phyloP scores from a whole-genome alignment of 768 basidiomycete species.

The Mycena sanguinolenta region DNA sequence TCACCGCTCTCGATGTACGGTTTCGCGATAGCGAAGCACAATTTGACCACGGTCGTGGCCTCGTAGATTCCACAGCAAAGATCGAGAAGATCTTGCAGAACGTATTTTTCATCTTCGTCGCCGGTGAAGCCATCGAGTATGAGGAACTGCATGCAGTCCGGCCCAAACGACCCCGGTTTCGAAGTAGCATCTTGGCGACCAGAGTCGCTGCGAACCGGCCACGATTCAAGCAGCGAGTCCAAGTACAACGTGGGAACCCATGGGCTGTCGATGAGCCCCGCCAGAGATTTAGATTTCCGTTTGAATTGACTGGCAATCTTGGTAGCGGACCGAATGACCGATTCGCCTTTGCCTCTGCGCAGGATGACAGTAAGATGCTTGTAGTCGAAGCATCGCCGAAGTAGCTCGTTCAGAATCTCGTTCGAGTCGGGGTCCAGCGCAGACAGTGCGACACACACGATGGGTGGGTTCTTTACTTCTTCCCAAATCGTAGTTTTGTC shows the following conservation, averaged over 20 bases:
- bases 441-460: conserved; percentile 9
- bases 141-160: conserved; percentile 15
- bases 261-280: neutral
- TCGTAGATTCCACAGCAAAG: neutral
- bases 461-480: neutral
- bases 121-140: neutral
- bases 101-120: neutral
- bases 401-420: conserved; percentile 5
- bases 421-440: neutral
- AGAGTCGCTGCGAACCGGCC: too few species aligned
- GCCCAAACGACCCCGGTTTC: neutral
- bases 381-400: conserved; percentile 4
- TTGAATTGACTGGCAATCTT: neutral
- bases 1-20: conserved; percentile 5
- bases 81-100: neutral
- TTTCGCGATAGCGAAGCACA: conserved; percentile 1
- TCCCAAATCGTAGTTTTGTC: conserved; percentile 14
- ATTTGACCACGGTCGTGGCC: neutral
- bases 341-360: conserved; percentile 6
- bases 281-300: conserved; percentile 1
- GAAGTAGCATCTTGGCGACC: neutral
- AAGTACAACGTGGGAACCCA: neutral
- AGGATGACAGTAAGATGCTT: conserved; percentile 2
- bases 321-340: conserved; percentile 1
- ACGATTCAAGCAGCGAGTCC: neutral